Evolutionary conservation across 148 eudicot species (phyloP).

Genomic region (Rhododendron kiyosumense): DNA sequence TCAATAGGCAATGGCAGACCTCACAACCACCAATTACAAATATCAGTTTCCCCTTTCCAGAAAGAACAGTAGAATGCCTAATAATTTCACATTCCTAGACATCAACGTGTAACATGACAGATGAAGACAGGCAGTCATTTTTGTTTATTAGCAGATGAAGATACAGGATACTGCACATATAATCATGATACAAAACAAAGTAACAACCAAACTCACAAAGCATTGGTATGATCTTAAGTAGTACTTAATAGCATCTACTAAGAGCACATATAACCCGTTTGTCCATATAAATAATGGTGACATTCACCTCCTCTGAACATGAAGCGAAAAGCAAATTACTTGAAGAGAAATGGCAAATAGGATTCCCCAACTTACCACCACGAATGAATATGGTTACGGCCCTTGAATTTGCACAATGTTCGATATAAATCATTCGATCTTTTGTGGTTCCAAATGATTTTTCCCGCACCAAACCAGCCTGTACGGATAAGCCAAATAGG

Average conservation of each 20-base stretch:
- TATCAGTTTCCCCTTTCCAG: background rate
- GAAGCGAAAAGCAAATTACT: background rate
- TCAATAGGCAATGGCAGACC: background rate
- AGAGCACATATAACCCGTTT: background rate
- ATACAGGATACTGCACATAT: background rate
- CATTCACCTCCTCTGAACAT: background rate
- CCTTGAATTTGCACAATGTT: conserved; percentile 95
- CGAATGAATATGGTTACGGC: conserved; percentile 96
- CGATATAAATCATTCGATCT: conserved; percentile 93
- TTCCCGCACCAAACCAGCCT: conserved; percentile 99
- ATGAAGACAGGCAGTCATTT: background rate
- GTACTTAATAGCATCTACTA: background rate
- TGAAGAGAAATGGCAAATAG: background rate
- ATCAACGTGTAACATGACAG: no score
- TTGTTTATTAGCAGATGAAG: background rate
- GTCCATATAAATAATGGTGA: background rate
- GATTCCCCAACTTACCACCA: conserved; percentile 53
- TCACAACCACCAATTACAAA: background rate
- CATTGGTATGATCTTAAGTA: background rate
- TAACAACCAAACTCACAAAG: background rate
- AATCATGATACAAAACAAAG: background rate
- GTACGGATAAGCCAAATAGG: conserved; percentile 6
- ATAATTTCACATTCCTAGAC: background rate
- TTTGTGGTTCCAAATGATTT: conserved; percentile 94
- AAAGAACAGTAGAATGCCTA: background rate